Conservation (phyloP, 2,329 filamentous ascomycete genomes). For the Penicillium sp. region DNA sequence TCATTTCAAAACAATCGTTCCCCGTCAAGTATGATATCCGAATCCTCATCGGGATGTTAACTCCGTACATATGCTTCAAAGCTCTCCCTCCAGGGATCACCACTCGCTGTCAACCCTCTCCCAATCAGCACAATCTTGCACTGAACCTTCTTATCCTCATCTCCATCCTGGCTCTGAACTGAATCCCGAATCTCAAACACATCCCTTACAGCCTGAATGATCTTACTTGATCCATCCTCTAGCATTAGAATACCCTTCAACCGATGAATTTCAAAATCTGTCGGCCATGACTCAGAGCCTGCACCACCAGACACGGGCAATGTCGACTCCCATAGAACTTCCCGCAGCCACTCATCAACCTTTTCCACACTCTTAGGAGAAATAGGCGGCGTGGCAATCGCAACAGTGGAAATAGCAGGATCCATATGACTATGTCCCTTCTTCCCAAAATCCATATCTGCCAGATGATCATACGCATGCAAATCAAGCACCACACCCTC, state of each 20-base stretch:
- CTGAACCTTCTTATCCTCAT: slow-evolving; percentile 21
- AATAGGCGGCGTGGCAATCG: slow-evolving; percentile 67
- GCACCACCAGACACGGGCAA: slow-evolving; percentile 23
- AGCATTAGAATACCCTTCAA: slow-evolving; percentile 77
- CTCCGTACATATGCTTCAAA: slow-evolving; percentile 31
- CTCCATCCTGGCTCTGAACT: slow-evolving; percentile 20
- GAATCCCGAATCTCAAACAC: slow-evolving; percentile 85
- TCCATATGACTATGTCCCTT: slow-evolving; percentile 92
- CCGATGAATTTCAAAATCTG: slow-evolving; percentile 77
- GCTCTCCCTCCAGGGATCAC: slow-evolving; percentile 35
- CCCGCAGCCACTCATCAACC: slow-evolving; percentile 80
- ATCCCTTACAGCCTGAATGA: slow-evolving; percentile 89
- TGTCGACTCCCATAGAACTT: slow-evolving; percentile 73
- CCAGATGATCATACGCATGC: slow-evolving; percentile 86
- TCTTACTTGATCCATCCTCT: slow-evolving; percentile 63
- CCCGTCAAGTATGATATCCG: neutral
- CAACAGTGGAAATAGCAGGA: slow-evolving; percentile 80
- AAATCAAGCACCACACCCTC: slow-evolving; percentile 87
- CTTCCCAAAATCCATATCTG: slow-evolving; percentile 66
- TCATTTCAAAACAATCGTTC: neutral
- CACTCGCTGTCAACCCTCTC: slow-evolving; percentile 38
- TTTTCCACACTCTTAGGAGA: slow-evolving; percentile 55
- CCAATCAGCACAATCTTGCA: slow-evolving; percentile 52
- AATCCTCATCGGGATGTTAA: neutral
- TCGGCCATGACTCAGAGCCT: slow-evolving; percentile 21